Base-by-base conservation (phyloP, 495 filamentous ascomycete species). In the Achaetomiella virescens region DNA sequence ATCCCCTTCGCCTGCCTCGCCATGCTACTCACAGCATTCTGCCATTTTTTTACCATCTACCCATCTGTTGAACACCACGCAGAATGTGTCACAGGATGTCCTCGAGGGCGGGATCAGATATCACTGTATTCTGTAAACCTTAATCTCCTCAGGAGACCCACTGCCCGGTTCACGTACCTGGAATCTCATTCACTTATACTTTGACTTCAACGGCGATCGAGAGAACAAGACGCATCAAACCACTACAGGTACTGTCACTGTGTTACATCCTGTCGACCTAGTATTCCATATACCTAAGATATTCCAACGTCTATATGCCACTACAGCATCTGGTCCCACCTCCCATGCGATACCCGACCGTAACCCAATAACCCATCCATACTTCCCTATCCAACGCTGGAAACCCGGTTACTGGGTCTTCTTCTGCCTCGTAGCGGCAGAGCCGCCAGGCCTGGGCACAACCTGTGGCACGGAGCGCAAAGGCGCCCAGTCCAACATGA, bases 401-500 rank as follows among this genome's bases (percentile, higher is more conserved):
- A 2, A 50, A 38, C 50, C 59, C 38, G 43, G 35, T 55, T 70
- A 73, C 56, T 62, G 62, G 45, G 38, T 59, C 58, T 75, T 75
- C 55, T 64, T 67, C 40, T 48, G 54, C 51, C 43, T 35, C 8
- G 45, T n/a, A 24, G 58, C 57, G 17, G 62, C 31, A 2, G 46
- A 10, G 60, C 29, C 24, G 20, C 42, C 20, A 20, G 36, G 64
- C 38, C 54, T 60, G 7, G 66, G 66, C 9, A 72, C 67, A 3
- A 95, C 76, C 36, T 84, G 78, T 7, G 91, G 91, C 51, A 95
- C 67, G 0, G 78, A 80, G 4, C 69, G 70, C 64, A 81, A 62
- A 29, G 76, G 79, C 8, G 83, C 79, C 91, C 91, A 97, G 50
- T 78, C 63, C 52, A 96, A 70, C 62, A 81, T 75, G 64, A 84